These are phyloP conservation scores for Russula dissimulans DNA, from an alignment of 768 basidiomycete species.

Conservation along the genomic window DNA sequence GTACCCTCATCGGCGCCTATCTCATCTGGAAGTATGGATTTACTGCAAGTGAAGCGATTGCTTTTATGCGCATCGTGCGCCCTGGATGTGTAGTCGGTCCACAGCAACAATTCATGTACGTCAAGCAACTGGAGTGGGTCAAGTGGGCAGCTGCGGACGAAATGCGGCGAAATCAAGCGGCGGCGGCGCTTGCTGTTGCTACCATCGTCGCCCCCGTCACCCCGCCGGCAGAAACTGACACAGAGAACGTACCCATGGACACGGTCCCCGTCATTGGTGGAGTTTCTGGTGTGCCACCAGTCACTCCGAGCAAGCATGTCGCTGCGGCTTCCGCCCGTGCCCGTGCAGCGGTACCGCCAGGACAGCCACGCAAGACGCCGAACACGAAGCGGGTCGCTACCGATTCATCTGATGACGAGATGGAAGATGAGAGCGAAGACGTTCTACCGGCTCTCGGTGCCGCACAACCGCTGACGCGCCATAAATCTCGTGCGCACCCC, in stretches of 20 bases:
- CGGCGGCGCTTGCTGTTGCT: conserved; percentile 30
- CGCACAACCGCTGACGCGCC: conserved; percentile 30
- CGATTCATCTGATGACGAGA: conserved; percentile 60
- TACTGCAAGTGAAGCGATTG: conserved; percentile 91
- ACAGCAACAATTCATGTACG: conserved; percentile 91
- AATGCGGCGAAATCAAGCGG: conserved; percentile 42
- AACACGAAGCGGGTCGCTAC: conserved; percentile 59
- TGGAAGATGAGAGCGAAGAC: conserved; percentile 47
- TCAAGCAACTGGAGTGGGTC: conserved; percentile 89
- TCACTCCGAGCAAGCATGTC: conserved; percentile 74
- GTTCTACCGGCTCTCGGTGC: conserved; percentile 53
- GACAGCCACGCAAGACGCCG: conserved; percentile 84
- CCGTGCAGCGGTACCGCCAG: conserved; percentile 63
- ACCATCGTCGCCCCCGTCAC: conserved; percentile 64
- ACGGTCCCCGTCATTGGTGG: conserved; percentile 16
- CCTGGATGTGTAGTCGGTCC: conserved; percentile 91
- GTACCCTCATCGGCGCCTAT: conserved; percentile 95
- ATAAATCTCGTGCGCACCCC: conserved; percentile 27
- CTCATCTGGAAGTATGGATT: conserved; percentile 99
- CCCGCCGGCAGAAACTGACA: conserved; percentile 70
- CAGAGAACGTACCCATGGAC: conserved; percentile 33
- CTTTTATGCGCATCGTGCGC: conserved; percentile 95
- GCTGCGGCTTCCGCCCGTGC: conserved; percentile 63
- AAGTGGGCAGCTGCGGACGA: conserved; percentile 91
- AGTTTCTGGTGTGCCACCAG: conserved; percentile 45